Conservation (phyloP, 805 yeast species). For the Wickerhamiella occidentalis region DNA sequence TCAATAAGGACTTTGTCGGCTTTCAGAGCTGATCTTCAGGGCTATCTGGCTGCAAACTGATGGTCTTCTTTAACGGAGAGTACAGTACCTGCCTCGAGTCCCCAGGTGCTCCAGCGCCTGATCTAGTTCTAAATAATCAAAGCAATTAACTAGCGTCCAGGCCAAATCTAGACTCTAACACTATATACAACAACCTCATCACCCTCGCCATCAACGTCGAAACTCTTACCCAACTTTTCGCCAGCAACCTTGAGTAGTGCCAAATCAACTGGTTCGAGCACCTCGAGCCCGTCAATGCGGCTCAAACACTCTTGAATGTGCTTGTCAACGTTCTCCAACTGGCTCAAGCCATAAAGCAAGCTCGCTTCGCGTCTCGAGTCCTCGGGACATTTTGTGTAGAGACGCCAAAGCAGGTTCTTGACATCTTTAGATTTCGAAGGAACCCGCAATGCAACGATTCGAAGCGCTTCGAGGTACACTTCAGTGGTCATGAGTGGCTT, state of each 20-base stretch:
- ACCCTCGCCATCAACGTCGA: slow-evolving; percentile 1
- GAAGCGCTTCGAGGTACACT: slow-evolving; percentile 18
- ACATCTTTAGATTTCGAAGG: slow-evolving; percentile 14
- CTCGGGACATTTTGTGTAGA: slow-evolving; percentile 12
- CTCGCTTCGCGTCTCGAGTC: slow-evolving; percentile 15
- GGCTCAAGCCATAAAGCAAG: slow-evolving; percentile 16
- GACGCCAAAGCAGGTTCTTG: slow-evolving; percentile 12
- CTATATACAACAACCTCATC: slow-evolving; percentile 4
- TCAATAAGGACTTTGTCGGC: no score
- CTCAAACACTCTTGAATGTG: slow-evolving; percentile 1
- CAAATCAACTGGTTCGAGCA: slow-evolving; percentile 6
- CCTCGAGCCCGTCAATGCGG: not conserved
- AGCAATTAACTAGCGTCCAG: no score
- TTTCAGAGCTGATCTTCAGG: no score
- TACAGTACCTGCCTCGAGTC: no score
- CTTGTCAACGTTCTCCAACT: slow-evolving; percentile 12
- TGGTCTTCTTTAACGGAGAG: no score
- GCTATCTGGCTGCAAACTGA: no score
- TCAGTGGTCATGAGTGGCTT: slow-evolving; percentile 4
- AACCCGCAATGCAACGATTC: slow-evolving; percentile 18
- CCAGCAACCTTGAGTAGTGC: slow-evolving; percentile 13
- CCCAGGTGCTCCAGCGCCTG: no score
- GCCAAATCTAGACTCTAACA: not conserved
- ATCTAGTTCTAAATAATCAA: no score
- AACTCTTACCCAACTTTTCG: not conserved